Percentiles rank a stretch among this genome's conserved stretches.
phyloP scores from a whole-genome alignment of 371 early-diverging fungal species.

The Mucor circinelloides region DNA sequence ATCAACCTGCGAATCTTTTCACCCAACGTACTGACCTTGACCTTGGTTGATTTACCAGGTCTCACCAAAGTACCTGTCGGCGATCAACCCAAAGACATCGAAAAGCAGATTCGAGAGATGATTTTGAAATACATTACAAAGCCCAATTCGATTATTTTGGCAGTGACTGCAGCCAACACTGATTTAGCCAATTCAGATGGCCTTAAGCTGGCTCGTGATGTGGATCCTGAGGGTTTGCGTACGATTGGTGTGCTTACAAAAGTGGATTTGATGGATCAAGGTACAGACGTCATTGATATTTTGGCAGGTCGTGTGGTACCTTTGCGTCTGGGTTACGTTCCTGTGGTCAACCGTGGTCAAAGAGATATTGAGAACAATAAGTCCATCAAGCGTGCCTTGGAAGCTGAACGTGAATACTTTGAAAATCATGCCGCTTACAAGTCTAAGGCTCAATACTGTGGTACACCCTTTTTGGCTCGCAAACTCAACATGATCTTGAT shows the following conservation, averaged over 20 bases:
- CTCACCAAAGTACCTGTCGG: slow-evolving; percentile 96
- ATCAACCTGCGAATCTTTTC: slow-evolving; percentile 96
- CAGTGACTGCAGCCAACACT: slow-evolving; percentile 97
- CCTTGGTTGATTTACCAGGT: slow-evolving; percentile 98
- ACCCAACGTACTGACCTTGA: slow-evolving; percentile 95
- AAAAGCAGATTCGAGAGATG: slow-evolving; percentile 97
- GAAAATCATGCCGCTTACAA: slow-evolving; percentile 92
- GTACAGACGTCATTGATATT: slow-evolving; percentile 99
- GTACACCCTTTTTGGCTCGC: slow-evolving; percentile 96
- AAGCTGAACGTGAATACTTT: slow-evolving; percentile 91
- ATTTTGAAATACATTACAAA: slow-evolving; percentile 93
- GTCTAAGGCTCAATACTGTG: slow-evolving; percentile 97
- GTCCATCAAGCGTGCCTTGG: slow-evolving; percentile 84
- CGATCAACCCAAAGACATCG: slow-evolving; percentile 99
- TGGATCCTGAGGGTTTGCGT: slow-evolving; percentile 97
- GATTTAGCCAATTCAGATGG: slow-evolving; percentile 99
- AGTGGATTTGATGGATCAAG: slow-evolving; percentile 99
- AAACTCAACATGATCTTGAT: slow-evolving; percentile 97
- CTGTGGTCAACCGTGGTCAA: slow-evolving; percentile 97
- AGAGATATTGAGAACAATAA: slow-evolving; percentile 94
- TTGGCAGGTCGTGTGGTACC: slow-evolving; percentile 97
- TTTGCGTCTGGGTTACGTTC: slow-evolving; percentile 90
- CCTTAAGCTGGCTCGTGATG: slow-evolving; percentile 94
- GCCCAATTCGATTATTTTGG: slow-evolving; percentile 96
- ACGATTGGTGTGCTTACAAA: slow-evolving; percentile 99